Evolutionary conservation across 495 filamentous ascomycete species (phyloP).

Genomic region (Wilcoxina mikolae): DNA sequence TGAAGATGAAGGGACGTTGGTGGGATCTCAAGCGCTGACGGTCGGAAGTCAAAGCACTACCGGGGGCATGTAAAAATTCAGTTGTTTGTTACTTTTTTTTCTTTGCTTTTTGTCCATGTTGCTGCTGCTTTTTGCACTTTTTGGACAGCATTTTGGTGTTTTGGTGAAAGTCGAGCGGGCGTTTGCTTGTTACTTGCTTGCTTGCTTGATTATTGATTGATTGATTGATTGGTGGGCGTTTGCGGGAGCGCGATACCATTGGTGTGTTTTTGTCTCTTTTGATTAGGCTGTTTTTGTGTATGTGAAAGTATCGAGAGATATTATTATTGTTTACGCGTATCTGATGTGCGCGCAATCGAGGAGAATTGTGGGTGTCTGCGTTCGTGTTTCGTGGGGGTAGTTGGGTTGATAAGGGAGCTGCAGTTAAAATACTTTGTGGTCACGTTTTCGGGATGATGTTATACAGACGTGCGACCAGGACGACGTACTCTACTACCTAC

Average conservation of each 20-base stretch:
- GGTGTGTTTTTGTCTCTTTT: neutral
- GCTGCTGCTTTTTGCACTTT: constrained; percentile 6
- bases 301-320: neutral
- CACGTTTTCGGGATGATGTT: too few relatives aligned
- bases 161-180: neutral
- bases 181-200: too few relatives aligned
- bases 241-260: neutral
- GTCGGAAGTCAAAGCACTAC: neutral
- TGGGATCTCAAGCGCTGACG: neutral
- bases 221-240: neutral
- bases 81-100: constrained; percentile 4
- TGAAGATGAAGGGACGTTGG: constrained; percentile 7
- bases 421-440: too few relatives aligned
- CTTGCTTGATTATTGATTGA: too few relatives aligned
- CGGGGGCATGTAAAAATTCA: neutral
- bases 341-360: too few relatives aligned
- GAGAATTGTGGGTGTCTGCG: too few relatives aligned
- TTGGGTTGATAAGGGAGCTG: too few relatives aligned
- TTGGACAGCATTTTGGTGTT: neutral
- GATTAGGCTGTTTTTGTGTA: neutral
- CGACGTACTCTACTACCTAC: too few relatives aligned
- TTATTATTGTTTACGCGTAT: too few relatives aligned
- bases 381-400: too few relatives aligned
- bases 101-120: constrained; percentile 8
- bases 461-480: too few relatives aligned